Evolutionary conservation across 495 filamentous ascomycete genomes (phyloP).

Genomic region (Cenococcum geophilum): DNA sequence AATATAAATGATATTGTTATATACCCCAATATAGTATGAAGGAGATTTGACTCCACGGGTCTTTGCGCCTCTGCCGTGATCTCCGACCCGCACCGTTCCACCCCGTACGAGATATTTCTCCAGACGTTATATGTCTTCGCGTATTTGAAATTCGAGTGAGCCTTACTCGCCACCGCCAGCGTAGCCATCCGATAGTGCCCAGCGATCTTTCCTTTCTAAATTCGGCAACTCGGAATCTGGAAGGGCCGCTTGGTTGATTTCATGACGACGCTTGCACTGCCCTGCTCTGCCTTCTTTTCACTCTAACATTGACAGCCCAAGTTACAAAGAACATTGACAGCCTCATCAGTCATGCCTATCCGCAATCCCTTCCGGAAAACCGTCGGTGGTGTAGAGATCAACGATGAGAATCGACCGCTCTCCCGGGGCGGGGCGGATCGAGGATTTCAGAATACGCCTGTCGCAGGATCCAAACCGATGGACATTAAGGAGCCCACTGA

Average conservation of each 20-base stretch:
- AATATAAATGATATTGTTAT: too few species aligned
- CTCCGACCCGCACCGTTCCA: too few species aligned
- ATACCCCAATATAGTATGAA: too few species aligned
- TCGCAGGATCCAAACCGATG: slow-evolving; percentile 28
- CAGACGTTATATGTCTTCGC: too few species aligned
- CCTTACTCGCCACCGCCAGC: neutral
- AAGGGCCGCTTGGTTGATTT: neutral
- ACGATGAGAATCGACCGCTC: slow-evolving; percentile 29
- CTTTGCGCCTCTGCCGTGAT: neutral
- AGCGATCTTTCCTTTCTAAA: neutral
- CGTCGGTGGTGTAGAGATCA: slow-evolving; percentile 23
- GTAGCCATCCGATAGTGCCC: neutral
- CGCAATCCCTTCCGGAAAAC: slow-evolving; percentile 39
- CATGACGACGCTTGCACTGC: neutral
- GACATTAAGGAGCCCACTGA: slow-evolving; percentile 37
- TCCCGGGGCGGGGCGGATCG: slow-evolving; percentile 22
- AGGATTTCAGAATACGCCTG: slow-evolving; percentile 21
- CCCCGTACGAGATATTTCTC: neutral
- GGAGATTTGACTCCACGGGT: neutral
- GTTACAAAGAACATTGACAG: neutral
- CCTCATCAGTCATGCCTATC: slow-evolving; percentile 34
- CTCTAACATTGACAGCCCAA: too few species aligned
- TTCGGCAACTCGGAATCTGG: neutral
- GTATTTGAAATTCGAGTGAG: neutral
- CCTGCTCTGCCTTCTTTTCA: neutral